Conservation (phyloP, 805 yeast genomes). For the Ogataea pini region DNA sequence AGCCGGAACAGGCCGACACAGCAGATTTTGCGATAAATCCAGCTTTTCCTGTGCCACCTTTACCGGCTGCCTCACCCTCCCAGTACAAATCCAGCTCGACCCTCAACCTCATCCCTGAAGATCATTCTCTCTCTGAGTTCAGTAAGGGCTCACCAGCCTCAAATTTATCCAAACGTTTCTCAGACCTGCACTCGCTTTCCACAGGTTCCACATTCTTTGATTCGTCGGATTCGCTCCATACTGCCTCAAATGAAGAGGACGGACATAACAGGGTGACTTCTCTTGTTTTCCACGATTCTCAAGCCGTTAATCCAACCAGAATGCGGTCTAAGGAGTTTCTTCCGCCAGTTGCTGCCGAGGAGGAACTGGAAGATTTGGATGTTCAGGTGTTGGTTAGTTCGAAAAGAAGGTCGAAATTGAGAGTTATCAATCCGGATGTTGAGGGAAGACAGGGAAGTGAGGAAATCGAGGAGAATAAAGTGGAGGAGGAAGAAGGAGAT, state of each 20-base stretch:
- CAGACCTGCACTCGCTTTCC: constrained; percentile 14
- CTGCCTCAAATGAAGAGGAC: neutral
- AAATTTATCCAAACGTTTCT: constrained; percentile 4
- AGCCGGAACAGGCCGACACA: neutral
- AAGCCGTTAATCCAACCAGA: constrained; percentile 12
- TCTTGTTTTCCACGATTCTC: constrained; percentile 16
- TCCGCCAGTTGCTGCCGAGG: constrained; percentile 6
- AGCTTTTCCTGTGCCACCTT: neutral
- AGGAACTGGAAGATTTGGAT: constrained; percentile 51
- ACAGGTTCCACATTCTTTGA: constrained; percentile 20
- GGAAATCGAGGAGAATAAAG: too few relatives aligned
- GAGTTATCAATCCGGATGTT: constrained; percentile 61
- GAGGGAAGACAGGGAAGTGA: too few relatives aligned
- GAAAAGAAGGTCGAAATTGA: constrained; percentile 56
- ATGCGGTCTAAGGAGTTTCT: constrained; percentile 23
- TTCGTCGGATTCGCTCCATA: constrained; percentile 13
- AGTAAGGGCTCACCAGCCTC: constrained; percentile 5
- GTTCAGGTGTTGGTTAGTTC: constrained; percentile 74
- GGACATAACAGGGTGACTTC: constrained; percentile 17
- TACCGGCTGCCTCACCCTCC: neutral
- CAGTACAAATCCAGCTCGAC: constrained; percentile 24
- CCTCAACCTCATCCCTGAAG: constrained; percentile 30
- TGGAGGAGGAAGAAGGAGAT: too few relatives aligned
- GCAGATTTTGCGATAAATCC: neutral
- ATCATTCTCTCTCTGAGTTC: constrained; percentile 22